Evolutionary conservation across 257 asterid genomes (phyloP).

Genomic region (Solanum chmielewskii): DNA sequence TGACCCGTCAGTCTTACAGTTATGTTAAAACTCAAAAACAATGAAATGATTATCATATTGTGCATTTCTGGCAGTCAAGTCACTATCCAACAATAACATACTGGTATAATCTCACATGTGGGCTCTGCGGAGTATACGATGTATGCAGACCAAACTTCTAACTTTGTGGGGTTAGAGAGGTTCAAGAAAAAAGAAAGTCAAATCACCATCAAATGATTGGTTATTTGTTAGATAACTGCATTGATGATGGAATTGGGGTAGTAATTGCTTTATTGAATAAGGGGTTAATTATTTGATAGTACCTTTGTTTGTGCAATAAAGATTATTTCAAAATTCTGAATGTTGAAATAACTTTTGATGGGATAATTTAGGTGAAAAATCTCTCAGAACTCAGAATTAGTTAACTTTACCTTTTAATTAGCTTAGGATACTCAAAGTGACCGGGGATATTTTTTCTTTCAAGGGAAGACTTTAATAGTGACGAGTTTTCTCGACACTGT

Average conservation of each 20-base stretch:
- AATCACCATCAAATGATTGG: not conserved
- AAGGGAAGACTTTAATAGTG: not conserved
- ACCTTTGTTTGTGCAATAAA: not conserved
- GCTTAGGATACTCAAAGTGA: not conserved
- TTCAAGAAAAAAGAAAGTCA: not conserved
- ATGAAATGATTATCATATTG: not conserved
- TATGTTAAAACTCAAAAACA: not conserved
- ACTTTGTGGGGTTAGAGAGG: not conserved
- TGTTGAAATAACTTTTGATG: not conserved
- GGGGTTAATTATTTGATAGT: not conserved
- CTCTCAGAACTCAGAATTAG: not conserved
- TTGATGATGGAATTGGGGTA: not conserved
- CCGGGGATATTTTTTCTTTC: not conserved
- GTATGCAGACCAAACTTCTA: not conserved
- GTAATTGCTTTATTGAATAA: not conserved
- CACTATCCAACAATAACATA: not conserved
- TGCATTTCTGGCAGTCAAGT: not conserved
- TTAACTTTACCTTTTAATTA: not conserved
- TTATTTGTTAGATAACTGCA: not conserved
- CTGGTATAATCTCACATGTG: not conserved
- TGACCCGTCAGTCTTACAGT: not conserved
- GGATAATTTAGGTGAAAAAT: not conserved
- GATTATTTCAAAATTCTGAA: not conserved
- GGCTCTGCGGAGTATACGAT: not conserved
- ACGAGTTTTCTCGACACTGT: not conserved